Percentiles rank a stretch among this genome's conserved stretches.
These are phyloP conservation scores for Clarireedia hainanense DNA, from an alignment of 2,329 filamentous ascomycete species.

Conservation along the genomic window DNA sequence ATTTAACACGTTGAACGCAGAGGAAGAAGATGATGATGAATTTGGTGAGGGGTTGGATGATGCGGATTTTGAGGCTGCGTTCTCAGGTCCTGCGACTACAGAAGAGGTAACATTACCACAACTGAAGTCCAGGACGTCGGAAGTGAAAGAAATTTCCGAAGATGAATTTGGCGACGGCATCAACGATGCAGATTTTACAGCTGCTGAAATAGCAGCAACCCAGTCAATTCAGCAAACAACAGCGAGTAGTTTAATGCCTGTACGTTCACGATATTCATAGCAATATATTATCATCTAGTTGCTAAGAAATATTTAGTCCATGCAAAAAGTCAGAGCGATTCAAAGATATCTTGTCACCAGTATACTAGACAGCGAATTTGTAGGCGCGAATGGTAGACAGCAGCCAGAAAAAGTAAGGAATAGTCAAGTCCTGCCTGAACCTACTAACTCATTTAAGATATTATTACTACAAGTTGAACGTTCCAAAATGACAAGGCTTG, in stretches of 20 bases:
- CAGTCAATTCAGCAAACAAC: slow-evolving; percentile 43
- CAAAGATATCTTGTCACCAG: slow-evolving; percentile 80
- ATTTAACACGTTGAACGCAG: background rate
- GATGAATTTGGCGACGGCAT: slow-evolving; percentile 67
- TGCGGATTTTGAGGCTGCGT: slow-evolving; percentile 32
- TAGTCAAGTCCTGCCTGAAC: background rate
- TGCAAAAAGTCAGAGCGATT: slow-evolving; percentile 62
- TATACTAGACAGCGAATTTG: slow-evolving; percentile 62
- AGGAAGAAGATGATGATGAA: slow-evolving; percentile 21
- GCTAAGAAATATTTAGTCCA: slow-evolving; percentile 63
- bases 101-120: slow-evolving; percentile 31
- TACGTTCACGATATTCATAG: slow-evolving; percentile 41
- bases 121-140: background rate
- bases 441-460: slow-evolving; percentile 45
- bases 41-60: slow-evolving; percentile 42
- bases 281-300: slow-evolving; percentile 26
- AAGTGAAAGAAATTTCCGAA: slow-evolving; percentile 42
- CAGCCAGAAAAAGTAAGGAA: slow-evolving; percentile 62
- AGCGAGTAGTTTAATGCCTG: slow-evolving; percentile 34
- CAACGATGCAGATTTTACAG: slow-evolving; percentile 65
- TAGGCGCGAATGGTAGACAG: slow-evolving; percentile 50
- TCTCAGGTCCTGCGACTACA: slow-evolving; percentile 2
- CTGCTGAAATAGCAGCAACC: slow-evolving; percentile 64
- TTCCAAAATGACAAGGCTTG: slow-evolving; percentile 54
- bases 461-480: slow-evolving; percentile 76